Evolutionary conservation across 345 rosid genomes (phyloP).

Genomic region (Passiflora organensis): DNA sequence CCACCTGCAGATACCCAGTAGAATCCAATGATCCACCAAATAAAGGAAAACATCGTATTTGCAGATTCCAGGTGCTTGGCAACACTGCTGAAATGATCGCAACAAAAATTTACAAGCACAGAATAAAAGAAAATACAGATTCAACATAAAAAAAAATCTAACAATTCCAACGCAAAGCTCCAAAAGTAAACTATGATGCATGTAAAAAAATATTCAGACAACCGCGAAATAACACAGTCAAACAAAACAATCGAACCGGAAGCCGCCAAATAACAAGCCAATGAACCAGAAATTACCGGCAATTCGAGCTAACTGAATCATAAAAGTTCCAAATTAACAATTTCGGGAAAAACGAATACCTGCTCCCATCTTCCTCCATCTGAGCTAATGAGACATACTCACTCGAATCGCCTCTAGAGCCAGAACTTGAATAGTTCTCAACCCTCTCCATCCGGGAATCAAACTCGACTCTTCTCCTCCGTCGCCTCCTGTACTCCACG

Average conservation of each 20-base stretch:
- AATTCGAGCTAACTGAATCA: too few species aligned
- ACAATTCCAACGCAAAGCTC: too few species aligned
- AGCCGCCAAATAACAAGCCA: too few species aligned
- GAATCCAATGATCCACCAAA: constrained; percentile 99
- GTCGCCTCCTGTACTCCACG: constrained; percentile 71
- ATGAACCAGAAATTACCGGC: too few species aligned
- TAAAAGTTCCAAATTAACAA: too few species aligned
- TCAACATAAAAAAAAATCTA: too few species aligned
- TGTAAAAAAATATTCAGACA: too few species aligned
- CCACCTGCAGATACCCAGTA: constrained; percentile 98
- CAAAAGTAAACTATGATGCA: too few species aligned
- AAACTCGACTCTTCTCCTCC: constrained; percentile 35
- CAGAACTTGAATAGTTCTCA: constrained; percentile 46
- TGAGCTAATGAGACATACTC: constrained; percentile 65
- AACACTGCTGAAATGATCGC: constrained; percentile 36
- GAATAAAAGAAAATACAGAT: constrained; percentile 2
- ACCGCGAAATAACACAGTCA: too few species aligned
- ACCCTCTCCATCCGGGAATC: constrained; percentile 13
- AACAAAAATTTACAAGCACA: constrained; percentile 12
- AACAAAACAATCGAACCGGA: too few species aligned
- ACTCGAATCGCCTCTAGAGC: constrained; percentile 42
- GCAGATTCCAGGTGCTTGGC: constrained; percentile 96
- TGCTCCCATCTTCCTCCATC: constrained; percentile 52
- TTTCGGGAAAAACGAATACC: constrained; percentile 33
- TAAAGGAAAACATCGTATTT: constrained; percentile 93